Conservation (phyloP, 306 rosid genomes). For the Neltuma alba region DNA sequence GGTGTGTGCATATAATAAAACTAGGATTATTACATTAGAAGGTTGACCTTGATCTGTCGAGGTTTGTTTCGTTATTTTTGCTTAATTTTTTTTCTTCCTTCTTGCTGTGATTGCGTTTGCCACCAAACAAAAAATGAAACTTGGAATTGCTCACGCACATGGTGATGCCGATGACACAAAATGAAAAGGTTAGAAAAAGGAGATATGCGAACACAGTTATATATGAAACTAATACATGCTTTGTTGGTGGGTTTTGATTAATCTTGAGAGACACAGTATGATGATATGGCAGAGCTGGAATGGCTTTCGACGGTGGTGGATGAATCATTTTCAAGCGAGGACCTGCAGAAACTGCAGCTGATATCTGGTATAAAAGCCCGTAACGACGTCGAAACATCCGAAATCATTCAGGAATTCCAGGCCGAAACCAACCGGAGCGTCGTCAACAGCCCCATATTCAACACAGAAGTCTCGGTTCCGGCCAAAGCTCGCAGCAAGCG, state of each 20-base stretch:
- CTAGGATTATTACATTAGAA: no score
- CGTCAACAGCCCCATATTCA: slow-evolving; percentile 44
- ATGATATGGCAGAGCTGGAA: slow-evolving; percentile 77
- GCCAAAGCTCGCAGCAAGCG: slow-evolving; percentile 92
- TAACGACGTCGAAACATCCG: slow-evolving; percentile 43
- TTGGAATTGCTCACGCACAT: not conserved
- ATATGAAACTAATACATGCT: not conserved
- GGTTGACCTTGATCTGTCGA: no score
- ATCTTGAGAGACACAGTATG: slow-evolving; percentile 59
- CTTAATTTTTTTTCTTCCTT: not conserved
- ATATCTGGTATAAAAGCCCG: slow-evolving; percentile 69
- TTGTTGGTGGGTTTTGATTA: not conserved
- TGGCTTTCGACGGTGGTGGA: slow-evolving; percentile 84
- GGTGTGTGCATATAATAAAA: no score
- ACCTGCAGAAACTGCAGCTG: slow-evolving; percentile 65
- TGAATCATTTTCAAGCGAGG: slow-evolving; percentile 82
- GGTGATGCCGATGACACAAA: no score
- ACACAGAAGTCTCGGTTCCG: slow-evolving; percentile 62
- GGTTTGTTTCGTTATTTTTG: no score
- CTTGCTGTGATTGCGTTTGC: not conserved
- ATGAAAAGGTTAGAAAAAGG: no score
- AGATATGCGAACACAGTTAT: no score
- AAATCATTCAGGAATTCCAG: slow-evolving; percentile 38
- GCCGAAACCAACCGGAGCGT: slow-evolving; percentile 38
- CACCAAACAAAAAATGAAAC: not conserved